A percentile compares a stretch with the other conserved stretches of the same genome.
Evolutionary conservation across 768 basidiomycete species (phyloP).

Genomic region (Boletus sp.): DNA sequence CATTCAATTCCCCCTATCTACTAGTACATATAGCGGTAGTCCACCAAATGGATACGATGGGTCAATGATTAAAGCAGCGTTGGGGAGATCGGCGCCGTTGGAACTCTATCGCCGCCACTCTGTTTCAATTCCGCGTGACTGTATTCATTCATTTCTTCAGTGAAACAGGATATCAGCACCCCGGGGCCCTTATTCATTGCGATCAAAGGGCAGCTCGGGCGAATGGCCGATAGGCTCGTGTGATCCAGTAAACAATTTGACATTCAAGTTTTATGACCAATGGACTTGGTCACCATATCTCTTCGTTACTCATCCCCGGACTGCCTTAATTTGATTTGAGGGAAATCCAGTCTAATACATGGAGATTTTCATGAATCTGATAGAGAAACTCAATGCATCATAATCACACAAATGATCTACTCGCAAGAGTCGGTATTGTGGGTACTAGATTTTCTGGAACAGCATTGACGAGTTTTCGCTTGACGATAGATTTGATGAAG

Average conservation of each 20-base stretch:
- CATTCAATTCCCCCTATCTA: not conserved
- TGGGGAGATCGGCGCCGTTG: slow-evolving; percentile 91
- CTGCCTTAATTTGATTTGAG: not conserved
- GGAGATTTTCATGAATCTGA: too few species aligned
- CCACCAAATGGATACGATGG: not conserved
- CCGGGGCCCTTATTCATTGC: slow-evolving; percentile 26
- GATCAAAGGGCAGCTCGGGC: slow-evolving; percentile 17
- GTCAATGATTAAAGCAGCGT: slow-evolving; percentile 42
- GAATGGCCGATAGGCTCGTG: slow-evolving; percentile 24
- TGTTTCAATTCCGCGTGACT: slow-evolving; percentile 80
- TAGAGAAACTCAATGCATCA: not conserved
- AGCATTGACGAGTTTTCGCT: too few species aligned
- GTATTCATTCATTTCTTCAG: slow-evolving; percentile 72
- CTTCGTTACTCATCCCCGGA: slow-evolving; percentile 22
- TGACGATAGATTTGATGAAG: too few species aligned
- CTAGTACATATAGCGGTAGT: not conserved
- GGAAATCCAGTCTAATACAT: too few species aligned
- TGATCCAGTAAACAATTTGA: slow-evolving; percentile 18
- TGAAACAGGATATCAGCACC: slow-evolving; percentile 61
- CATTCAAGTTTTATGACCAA: slow-evolving; percentile 18
- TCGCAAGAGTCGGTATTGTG: not conserved
- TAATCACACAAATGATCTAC: not conserved
- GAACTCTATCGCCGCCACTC: slow-evolving; percentile 86
- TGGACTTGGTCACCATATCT: slow-evolving; percentile 30
- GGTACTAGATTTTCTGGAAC: too few species aligned